Conservation (phyloP, 2,329 filamentous ascomycete genomes). For the Cyphellophora attinorum region DNA sequence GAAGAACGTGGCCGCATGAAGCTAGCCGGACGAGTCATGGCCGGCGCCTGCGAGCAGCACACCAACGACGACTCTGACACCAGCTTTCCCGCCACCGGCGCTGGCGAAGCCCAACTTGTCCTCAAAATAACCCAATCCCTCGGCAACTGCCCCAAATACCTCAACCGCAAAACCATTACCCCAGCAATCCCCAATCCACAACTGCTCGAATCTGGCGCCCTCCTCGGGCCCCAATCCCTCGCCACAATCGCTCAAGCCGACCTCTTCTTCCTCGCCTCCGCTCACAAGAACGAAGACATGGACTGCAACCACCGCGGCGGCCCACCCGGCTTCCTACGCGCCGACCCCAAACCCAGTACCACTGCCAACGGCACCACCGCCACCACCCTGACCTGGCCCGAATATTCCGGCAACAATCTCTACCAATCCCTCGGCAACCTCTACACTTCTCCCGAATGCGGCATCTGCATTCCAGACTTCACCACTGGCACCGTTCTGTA, state of each 20-base stretch:
- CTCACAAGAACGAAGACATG: slow-evolving; percentile 56
- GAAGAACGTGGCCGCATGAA: slow-evolving; percentile 64
- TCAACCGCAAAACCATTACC: slow-evolving; percentile 62
- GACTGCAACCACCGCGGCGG: slow-evolving; percentile 78
- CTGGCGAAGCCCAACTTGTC: slow-evolving; percentile 47
- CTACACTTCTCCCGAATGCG: slow-evolving; percentile 54
- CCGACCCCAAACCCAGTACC: slow-evolving; percentile 40
- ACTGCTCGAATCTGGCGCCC: slow-evolving; percentile 37
- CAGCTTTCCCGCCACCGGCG: slow-evolving; percentile 14
- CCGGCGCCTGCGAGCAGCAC: slow-evolving; percentile 42
- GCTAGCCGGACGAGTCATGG: slow-evolving; percentile 59
- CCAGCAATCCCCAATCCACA: slow-evolving; percentile 44
- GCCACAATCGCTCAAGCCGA: slow-evolving; percentile 56
- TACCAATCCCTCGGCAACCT: slow-evolving; percentile 81
- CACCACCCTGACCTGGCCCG: slow-evolving; percentile 60
- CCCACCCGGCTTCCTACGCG: slow-evolving; percentile 60
- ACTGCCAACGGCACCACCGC: slow-evolving; percentile 36
- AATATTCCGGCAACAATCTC: slow-evolving; percentile 74
- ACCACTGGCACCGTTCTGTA: slow-evolving; percentile 64
- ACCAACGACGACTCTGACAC: slow-evolving; percentile 22
- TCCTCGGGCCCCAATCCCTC: slow-evolving; percentile 46
- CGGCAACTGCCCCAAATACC: slow-evolving; percentile 54
- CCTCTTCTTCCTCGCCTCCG: slow-evolving; percentile 68
- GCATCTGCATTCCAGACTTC: slow-evolving; percentile 66
- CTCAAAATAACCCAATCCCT: slow-evolving; percentile 62